phyloP scores from a whole-genome alignment of 2,329 filamentous ascomycete species.

The Herpotrichia juniperi region DNA sequence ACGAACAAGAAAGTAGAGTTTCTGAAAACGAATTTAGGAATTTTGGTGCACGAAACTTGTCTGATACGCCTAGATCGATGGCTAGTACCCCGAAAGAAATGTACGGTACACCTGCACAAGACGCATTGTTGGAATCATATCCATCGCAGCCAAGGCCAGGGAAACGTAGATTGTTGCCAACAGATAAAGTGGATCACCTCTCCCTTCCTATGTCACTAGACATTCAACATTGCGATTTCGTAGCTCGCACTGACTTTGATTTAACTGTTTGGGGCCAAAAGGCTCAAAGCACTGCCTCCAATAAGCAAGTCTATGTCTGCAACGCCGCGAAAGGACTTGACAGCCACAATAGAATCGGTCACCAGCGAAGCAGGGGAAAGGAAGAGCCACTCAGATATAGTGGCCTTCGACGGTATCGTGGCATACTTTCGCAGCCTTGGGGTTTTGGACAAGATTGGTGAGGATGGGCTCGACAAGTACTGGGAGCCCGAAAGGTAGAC shows the following conservation, averaged over 20 bases:
- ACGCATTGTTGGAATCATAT: background rate
- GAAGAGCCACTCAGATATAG: conserved; percentile 29
- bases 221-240: conserved; percentile 6
- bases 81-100: conserved; percentile 35
- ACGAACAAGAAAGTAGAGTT: conserved; percentile 24
- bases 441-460: conserved; percentile 35
- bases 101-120: conserved; percentile 24
- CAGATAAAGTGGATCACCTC: conserved; percentile 11
- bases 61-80: conserved; percentile 35
- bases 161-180: background rate
- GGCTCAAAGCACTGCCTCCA: conserved; percentile 41
- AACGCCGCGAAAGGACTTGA: conserved; percentile 46
- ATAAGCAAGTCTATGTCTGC: conserved; percentile 40
- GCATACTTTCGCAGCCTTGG: conserved; percentile 50
- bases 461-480: conserved; percentile 37
- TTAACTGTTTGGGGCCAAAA: conserved; percentile 42
- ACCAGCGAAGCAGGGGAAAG: conserved; percentile 12
- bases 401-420: conserved; percentile 47
- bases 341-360: conserved; percentile 49
- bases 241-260: conserved; percentile 38
- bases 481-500: conserved; percentile 28
- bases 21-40: conserved; percentile 30
- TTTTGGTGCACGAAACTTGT: conserved; percentile 18
- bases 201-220: conserved; percentile 22
- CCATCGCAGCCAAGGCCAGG: background rate